Conservation (phyloP, 2,329 filamentous ascomycete genomes). For the Aspergillus proliferans region DNA sequence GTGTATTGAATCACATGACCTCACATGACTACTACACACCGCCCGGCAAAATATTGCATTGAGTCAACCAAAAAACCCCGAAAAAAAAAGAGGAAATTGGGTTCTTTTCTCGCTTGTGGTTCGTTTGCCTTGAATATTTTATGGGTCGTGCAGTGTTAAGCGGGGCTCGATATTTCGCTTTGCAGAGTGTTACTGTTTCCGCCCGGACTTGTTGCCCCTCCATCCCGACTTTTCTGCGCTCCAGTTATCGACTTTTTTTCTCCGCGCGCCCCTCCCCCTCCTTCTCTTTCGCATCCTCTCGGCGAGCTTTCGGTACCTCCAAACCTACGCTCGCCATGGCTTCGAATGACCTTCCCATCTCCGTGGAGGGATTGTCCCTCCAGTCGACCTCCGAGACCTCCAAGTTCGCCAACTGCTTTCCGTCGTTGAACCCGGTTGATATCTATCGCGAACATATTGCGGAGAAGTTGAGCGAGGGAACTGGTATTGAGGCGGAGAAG, state of each 20-base stretch:
- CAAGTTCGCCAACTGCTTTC: slow-evolving; percentile 37
- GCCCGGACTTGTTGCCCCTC: background rate
- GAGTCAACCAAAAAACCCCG: slow-evolving; percentile 24
- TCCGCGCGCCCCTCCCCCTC: slow-evolving; percentile 7
- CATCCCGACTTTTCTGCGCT: background rate
- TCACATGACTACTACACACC: slow-evolving; percentile 20
- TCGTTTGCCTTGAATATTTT: slow-evolving; percentile 17
- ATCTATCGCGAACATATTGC: slow-evolving; percentile 43
- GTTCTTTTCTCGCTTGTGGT: slow-evolving; percentile 15
- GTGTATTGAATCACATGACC: slow-evolving; percentile 1
- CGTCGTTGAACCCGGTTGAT: slow-evolving; percentile 42
- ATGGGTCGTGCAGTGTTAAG: slow-evolving; percentile 36
- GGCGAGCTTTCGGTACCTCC: slow-evolving; percentile 2
- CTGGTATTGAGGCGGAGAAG: slow-evolving; percentile 34
- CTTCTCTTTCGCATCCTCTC: slow-evolving; percentile 6
- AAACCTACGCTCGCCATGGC: slow-evolving; percentile 25
- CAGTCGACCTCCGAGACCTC: slow-evolving; percentile 35
- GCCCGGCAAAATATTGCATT: slow-evolving; percentile 19
- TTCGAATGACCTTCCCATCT: slow-evolving; percentile 26
- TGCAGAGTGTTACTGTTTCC: slow-evolving; percentile 8
- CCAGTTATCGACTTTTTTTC: background rate
- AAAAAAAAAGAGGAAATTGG: slow-evolving; percentile 19
- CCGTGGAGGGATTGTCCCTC: slow-evolving; percentile 34
- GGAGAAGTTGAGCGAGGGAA: slow-evolving; percentile 32
- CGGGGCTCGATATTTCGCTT: slow-evolving; percentile 33